Percentiles rank a stretch among this genome's conserved stretches.
Evolutionary conservation across 1,284 basidiomycete species (phyloP).

Genomic region (Ceratobasidium sp.): DNA sequence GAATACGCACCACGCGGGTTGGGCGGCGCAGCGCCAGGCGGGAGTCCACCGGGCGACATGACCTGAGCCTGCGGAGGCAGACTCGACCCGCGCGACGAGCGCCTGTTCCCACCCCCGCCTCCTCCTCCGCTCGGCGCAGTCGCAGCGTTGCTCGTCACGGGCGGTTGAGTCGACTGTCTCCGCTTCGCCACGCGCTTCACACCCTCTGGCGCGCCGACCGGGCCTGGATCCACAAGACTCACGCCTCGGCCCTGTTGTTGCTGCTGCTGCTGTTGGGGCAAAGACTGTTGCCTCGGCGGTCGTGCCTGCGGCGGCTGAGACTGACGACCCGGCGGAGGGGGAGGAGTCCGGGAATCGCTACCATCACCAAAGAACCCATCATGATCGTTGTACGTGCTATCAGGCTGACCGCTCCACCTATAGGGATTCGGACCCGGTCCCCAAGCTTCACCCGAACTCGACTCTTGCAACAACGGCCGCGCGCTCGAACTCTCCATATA

Average conservation of each 20-base stretch:
- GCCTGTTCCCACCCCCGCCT: slow-evolving; percentile 7
- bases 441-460: slow-evolving; percentile 39
- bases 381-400: slow-evolving; percentile 29
- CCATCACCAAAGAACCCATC: slow-evolving; percentile 43
- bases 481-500: slow-evolving; percentile 27
- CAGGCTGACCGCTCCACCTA: slow-evolving; percentile 27
- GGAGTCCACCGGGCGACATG: not conserved
- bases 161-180: slow-evolving; percentile 36
- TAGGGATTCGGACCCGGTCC: slow-evolving; percentile 43
- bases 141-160: not conserved
- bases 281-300: not conserved
- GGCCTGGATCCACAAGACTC: slow-evolving; percentile 35
- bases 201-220: slow-evolving; percentile 23
- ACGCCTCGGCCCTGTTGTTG: slow-evolving; percentile 37
- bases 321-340: slow-evolving; percentile 4
- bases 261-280: not conserved
- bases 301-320: not conserved
- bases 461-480: slow-evolving; percentile 41
- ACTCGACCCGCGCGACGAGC: slow-evolving; percentile 21
- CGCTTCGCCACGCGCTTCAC: slow-evolving; percentile 43
- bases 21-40: slow-evolving; percentile 41
- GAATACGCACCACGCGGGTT: slow-evolving; percentile 5
- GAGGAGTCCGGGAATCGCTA: not conserved
- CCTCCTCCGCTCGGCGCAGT: not conserved
- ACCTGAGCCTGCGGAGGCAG: slow-evolving; percentile 22